Conservation (phyloP, 2,329 filamentous ascomycete genomes). For the Penicillium brasilianum region DNA sequence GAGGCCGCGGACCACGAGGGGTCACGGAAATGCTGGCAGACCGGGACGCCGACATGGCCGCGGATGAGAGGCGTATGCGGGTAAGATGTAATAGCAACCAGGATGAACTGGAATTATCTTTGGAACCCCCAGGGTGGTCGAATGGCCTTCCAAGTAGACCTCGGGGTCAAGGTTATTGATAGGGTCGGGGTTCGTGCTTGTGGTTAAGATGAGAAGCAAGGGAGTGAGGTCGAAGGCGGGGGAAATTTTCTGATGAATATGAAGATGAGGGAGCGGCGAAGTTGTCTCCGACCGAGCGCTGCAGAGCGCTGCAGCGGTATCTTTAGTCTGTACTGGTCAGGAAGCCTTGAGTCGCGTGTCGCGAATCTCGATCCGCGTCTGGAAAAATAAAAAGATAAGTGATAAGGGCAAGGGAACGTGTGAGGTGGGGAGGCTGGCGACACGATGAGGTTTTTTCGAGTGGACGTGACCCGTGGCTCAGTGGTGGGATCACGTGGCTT, state of each 20-base stretch:
- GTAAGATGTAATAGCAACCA: neutral
- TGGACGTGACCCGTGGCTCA: slow-evolving; percentile 21
- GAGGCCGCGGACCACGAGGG: slow-evolving; percentile 34
- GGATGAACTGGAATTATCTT: neutral
- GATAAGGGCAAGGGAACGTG: slow-evolving; percentile 12
- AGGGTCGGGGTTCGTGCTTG: neutral
- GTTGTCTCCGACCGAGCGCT: neutral
- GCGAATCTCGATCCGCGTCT: neutral
- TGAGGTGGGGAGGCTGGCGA: slow-evolving; percentile 12
- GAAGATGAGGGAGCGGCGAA: neutral
- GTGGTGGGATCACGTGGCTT: slow-evolving; percentile 19
- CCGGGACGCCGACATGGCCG: slow-evolving; percentile 40
- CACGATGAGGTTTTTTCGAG: slow-evolving; percentile 16
- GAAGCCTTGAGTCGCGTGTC: neutral
- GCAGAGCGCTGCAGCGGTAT: slow-evolving; percentile 2
- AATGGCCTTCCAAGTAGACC: neutral
- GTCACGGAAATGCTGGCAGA: slow-evolving; percentile 40
- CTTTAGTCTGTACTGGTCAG: neutral
- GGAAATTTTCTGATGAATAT: neutral
- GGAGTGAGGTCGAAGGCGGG: neutral
- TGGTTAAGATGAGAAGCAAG: slow-evolving; percentile 6
- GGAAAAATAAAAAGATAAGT: slow-evolving; percentile 16
- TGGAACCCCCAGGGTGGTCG: neutral
- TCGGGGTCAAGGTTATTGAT: no score
- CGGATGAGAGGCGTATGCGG: neutral